phyloP scores from a whole-genome alignment of 106 monocot genomes.

The Dioscorea dumetorum region DNA sequence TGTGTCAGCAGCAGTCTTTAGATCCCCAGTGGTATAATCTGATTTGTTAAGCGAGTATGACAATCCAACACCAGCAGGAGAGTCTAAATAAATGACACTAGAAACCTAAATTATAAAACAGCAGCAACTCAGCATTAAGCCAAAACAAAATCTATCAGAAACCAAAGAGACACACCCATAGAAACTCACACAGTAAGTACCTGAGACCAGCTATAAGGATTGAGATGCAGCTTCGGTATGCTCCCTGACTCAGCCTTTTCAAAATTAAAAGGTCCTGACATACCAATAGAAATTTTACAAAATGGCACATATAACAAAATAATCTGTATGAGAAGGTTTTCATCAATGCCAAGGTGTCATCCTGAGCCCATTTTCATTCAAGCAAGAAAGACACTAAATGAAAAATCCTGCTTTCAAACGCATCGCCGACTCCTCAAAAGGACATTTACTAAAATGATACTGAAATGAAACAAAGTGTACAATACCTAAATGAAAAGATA shows the following conservation, averaged over 20 bases:
- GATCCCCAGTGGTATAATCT: slow-evolving; percentile 83
- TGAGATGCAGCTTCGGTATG: slow-evolving; percentile 68
- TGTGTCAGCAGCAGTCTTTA: slow-evolving; percentile 79
- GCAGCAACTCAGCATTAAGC: no score
- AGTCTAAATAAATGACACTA: slow-evolving; percentile 87
- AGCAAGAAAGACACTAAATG: background rate
- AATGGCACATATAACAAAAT: background rate
- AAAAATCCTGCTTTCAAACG: background rate
- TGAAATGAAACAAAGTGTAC: background rate
- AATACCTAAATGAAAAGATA: background rate
- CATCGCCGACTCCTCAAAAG: background rate
- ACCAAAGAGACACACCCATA: slow-evolving; percentile 30
- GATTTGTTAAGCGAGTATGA: slow-evolving; percentile 54
- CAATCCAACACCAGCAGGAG: slow-evolving; percentile 89
- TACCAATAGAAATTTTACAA: background rate
- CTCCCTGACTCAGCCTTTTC: slow-evolving; percentile 27
- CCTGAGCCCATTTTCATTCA: background rate
- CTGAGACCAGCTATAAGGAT: slow-evolving; percentile 96
- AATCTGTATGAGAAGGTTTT: background rate
- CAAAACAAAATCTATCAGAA: no score
- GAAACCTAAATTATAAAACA: slow-evolving; percentile 45
- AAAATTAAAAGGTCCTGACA: slow-evolving; percentile 84
- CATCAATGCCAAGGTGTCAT: background rate
- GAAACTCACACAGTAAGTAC: slow-evolving; percentile 55
- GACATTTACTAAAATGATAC: no score